These are phyloP conservation scores for Cucumis melo DNA, from an alignment of 306 rosid species.

Conservation along the genomic window DNA sequence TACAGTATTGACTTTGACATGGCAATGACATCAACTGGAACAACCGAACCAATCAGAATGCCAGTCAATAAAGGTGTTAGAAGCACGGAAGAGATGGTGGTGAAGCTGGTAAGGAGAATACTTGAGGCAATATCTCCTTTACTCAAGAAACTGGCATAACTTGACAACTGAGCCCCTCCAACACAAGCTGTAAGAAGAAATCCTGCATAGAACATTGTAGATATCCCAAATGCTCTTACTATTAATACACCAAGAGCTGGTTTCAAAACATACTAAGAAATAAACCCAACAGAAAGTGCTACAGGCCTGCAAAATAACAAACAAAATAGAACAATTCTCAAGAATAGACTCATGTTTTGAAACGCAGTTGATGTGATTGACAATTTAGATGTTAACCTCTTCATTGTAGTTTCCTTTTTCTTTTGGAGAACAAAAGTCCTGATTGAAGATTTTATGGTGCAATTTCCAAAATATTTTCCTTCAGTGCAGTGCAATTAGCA, in stretches of 20 bases:
- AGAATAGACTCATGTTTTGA: slow-evolving; percentile 18
- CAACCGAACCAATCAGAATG: slow-evolving; percentile 74
- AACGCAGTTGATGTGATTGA: neutral
- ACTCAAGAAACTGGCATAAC: slow-evolving; percentile 86
- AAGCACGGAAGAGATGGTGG: slow-evolving; percentile 79
- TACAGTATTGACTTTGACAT: slow-evolving; percentile 95
- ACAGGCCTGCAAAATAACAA: slow-evolving; percentile 63
- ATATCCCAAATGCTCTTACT: slow-evolving; percentile 58
- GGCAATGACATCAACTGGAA: slow-evolving; percentile 85
- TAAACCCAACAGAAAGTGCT: slow-evolving; percentile 69
- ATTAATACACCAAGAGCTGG: slow-evolving; percentile 70
- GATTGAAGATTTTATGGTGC: neutral
- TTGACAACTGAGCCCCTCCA: slow-evolving; percentile 92
- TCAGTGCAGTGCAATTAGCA: neutral
- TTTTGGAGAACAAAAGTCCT: neutral
- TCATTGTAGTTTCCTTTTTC: slow-evolving; percentile 23
- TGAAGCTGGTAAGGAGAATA: slow-evolving; percentile 83
- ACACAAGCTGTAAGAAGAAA: slow-evolving; percentile 88
- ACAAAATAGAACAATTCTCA: slow-evolving; percentile 18
- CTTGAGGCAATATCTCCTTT: slow-evolving; percentile 90
- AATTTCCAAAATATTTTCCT: neutral
- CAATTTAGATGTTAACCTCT: slow-evolving; percentile 30
- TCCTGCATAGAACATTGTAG: slow-evolving; percentile 69
- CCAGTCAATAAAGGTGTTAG: slow-evolving; percentile 71
- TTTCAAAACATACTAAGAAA: slow-evolving; percentile 69